These are phyloP conservation scores for Bruguiera sexangula DNA, from an alignment of 345 rosid species.

Conservation along the genomic window DNA sequence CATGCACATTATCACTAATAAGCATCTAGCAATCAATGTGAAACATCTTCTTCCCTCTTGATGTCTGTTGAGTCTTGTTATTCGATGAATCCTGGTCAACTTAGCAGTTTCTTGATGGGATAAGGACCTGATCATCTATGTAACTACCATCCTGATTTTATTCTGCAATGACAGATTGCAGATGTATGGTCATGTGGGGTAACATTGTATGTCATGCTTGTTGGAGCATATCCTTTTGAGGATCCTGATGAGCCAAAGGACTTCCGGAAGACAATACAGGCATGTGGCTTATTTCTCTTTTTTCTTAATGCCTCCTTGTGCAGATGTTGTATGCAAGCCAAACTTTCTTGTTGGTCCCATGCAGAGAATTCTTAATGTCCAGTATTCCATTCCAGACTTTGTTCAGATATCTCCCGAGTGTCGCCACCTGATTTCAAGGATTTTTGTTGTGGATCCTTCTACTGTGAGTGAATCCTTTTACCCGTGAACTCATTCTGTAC, in stretches of 20 bases:
- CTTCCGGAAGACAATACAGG: slow-evolving; percentile 33
- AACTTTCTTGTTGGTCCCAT: slow-evolving; percentile 9
- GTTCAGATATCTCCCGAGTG: slow-evolving; percentile 28
- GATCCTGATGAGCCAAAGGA: slow-evolving; percentile 36
- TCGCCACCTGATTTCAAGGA: slow-evolving; percentile 25
- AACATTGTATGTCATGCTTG: slow-evolving; percentile 30
- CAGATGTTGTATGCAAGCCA: background rate
- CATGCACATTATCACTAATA: background rate
- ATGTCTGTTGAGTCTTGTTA: background rate
- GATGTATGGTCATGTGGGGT: slow-evolving; percentile 40
- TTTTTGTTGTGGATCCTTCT: slow-evolving; percentile 31
- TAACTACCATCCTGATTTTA: background rate
- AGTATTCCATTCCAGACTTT: slow-evolving; percentile 23
- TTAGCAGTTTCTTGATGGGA: background rate
- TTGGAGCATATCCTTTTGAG: slow-evolving; percentile 34
- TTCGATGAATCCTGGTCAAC: background rate
- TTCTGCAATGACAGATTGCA: slow-evolving; percentile 23
- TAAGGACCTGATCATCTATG: background rate
- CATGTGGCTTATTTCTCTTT: background rate
- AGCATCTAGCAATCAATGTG: too few species aligned
- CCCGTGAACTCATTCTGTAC: background rate
- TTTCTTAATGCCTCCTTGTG: background rate
- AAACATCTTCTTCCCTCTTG: background rate
- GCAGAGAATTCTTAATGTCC: slow-evolving; percentile 34
- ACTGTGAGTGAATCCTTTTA: slow-evolving; percentile 18